Evolutionary conservation across 2,329 filamentous ascomycete genomes (phyloP), one percentile per base, ranked within the genome.

Genomic region (Elsinoe perseae): DNA sequence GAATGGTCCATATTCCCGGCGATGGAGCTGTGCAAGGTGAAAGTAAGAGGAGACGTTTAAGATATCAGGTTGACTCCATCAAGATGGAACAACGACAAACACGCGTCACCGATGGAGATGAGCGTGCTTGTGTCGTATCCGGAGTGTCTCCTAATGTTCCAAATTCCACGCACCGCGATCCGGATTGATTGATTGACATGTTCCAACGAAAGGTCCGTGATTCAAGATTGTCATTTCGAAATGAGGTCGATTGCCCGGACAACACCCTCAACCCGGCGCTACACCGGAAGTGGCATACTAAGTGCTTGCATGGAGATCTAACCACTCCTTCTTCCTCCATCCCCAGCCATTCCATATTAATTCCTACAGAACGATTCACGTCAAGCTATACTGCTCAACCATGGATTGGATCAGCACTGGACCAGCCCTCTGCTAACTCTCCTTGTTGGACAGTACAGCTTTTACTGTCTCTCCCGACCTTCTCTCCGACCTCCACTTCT

Each of bases 1-100:
- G 62, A 59, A 23, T 61, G 63, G 43, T 71, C 69, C 69, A 71
- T 70, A 58, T 42, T 59, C 20, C 12, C 14, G 44, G 32, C 61
- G 38, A 53, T 55, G 27, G 34, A 53, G 53, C 8, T 43, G 10
- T 44, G 52, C n/a, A 7, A 30, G 40, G 36, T 36, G 48, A 3
- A 14, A 23, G 52, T 42, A 30, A 25, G 14, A 43, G 52, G 14
- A 28, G 48, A 52, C 32, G 32, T 25, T 21, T 28, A 20, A 52
- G 30, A 52, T 52, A 52, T 52, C 48, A 52, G 25, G 28, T 20
- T 8, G 12, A 25, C 18, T 36, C 30, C 48, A 52, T 38, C 28
- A n/a, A 52, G 48, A 16, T 38, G 18, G 32, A 8, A 36, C 32
- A 7, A 28, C 30, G 20, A 44, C 48, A 52, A 52, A 52, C 48